Conservation (phyloP, 495 filamentous ascomycete species). For the Poronia punctata region DNA sequence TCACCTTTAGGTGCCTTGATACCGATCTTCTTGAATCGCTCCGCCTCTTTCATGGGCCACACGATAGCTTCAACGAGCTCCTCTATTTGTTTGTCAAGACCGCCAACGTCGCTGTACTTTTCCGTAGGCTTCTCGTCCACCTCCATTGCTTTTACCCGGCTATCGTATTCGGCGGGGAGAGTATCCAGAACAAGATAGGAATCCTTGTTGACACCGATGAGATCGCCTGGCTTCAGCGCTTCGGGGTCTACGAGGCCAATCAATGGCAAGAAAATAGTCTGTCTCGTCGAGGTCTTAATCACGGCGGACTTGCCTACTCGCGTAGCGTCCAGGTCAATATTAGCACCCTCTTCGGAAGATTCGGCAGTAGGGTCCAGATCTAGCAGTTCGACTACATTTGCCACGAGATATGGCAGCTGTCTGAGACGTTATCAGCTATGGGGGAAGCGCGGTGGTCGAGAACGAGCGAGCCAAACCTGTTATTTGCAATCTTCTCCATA, state of each 20-base stretch:
- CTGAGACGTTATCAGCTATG: slow-evolving; percentile 38
- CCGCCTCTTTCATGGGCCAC: slow-evolving; percentile 99
- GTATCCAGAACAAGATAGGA: slow-evolving; percentile 98
- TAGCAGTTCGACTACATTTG: slow-evolving; percentile 93
- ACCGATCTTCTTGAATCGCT: slow-evolving; percentile 97
- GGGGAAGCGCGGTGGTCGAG: slow-evolving; percentile 5
- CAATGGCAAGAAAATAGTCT: slow-evolving; percentile 97
- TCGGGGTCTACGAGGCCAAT: slow-evolving; percentile 96
- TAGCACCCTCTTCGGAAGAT: slow-evolving; percentile 92
- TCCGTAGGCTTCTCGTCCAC: slow-evolving; percentile 99
- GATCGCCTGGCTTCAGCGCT: slow-evolving; percentile 84
- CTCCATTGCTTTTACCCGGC: slow-evolving; percentile 99
- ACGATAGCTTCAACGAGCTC: slow-evolving; percentile 99
- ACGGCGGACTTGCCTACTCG: slow-evolving; percentile 96
- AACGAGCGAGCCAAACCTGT: slow-evolving; percentile 56
- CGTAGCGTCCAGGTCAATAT: slow-evolving; percentile 96
- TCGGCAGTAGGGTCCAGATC: slow-evolving; percentile 96
- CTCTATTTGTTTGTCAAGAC: slow-evolving; percentile 97
- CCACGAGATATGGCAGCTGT: slow-evolving; percentile 96
- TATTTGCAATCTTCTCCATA: slow-evolving; percentile 96
- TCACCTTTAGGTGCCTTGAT: slow-evolving; percentile 99
- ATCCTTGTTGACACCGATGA: slow-evolving; percentile 99
- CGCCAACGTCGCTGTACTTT: slow-evolving; percentile 97
- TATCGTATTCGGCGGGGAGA: slow-evolving; percentile 97
- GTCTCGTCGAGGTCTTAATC: slow-evolving; percentile 98